Evolutionary conservation across 495 filamentous ascomycete genomes (phyloP), one percentile per base, ranked within the genome.

Genomic region (Cudoniella acicularis): DNA sequence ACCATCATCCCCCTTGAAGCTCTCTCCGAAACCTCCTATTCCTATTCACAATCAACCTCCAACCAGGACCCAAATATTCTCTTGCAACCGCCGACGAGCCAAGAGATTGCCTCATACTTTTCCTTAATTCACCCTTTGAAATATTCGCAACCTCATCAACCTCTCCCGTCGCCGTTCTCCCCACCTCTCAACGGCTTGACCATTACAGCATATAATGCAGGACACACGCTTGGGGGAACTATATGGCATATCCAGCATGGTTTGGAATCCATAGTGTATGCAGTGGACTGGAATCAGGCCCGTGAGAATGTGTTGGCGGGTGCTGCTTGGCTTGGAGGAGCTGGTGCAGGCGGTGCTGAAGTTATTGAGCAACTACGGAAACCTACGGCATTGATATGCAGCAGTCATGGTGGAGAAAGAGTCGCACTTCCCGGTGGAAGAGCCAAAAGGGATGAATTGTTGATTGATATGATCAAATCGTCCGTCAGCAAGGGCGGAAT

Each of bases 201-300:
- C 1, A 89, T 99, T 53, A 97, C 94, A 6, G 94, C 94, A 1
- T 98, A 98, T 74, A 94, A 92, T 76, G 91, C 94, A 24, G 95
- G 94, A 26, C 93, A 96, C 69, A 96, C 92, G 0, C 83, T 98
- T 0, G 94, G 94, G 64, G 94, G 94, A 58, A 96, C 94, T 23
- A 96, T 99, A 73, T 99, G 94, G 94, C 93, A 98, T 67, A 91
- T 99, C 61, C 94, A 96, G 57, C 92, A 98, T 77, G 92, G 92
- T 0, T 81, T 97, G 69, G 94, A 99, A 69, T 96, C 91, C 0
- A 94, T 99, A 40, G 92, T 98, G 11, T 97, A 99, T 63, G 93
- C 95, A 1, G 88, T 96, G 13, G 93, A 98, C 65, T 99, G 95
- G 94, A 97, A 96, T 65, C 91, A 97, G 69, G 89, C 85, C 10